Evolutionary conservation across 2,329 filamentous ascomycete genomes (phyloP), one percentile per base, ranked within the genome.

Genomic region (Cytospora paraplurivora): DNA sequence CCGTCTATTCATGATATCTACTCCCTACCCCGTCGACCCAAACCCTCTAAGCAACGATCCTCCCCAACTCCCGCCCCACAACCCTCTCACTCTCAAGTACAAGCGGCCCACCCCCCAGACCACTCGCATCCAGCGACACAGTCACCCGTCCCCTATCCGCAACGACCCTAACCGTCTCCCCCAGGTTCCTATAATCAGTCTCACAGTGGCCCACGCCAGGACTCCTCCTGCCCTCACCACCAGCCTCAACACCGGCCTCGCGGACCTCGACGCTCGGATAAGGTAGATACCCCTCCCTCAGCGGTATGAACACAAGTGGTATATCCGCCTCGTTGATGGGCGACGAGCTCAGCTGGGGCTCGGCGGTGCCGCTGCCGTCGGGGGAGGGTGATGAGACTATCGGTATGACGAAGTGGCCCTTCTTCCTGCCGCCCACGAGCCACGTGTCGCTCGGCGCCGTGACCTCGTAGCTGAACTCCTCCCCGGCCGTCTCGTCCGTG

Each of bases 391-490:
- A 69, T 3, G 70, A 65, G 4, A 73, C 75, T 0, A 73, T 74
- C 0, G 85, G 81, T 35, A 88, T 86, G 7, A 83, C 83, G 71
- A 97, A 96, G 71, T 92, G 90, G 0, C 89, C 91, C 67, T 91
- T 90, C 56, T 91, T 84, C 51, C 89, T 86, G 0, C 93, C 94
- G 27, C 92, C 93, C 3, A 98, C 79, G 1, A 97, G 84, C 94
- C 94, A 98, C 0, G 85, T 82, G 47, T 94, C 92, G 1, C 84
- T 78, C 17, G 88, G 85, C 0, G 89, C 88, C 15, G 87, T 86
- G 27, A 98, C 81, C 69, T 97, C 93, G 75, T 95, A 96, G 68
- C 88, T 87, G 71, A 96, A 96, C 67, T 93, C 87, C 32, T 64
- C 62, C 21, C 64, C 62, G 1, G 93, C 79, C 27, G 86, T 81